Percentiles rank a stretch among this genome's conserved stretches.
Conservation (phyloP, 2,329 filamentous ascomycete genomes). For the Pseudohalonectria lignicola region DNA sequence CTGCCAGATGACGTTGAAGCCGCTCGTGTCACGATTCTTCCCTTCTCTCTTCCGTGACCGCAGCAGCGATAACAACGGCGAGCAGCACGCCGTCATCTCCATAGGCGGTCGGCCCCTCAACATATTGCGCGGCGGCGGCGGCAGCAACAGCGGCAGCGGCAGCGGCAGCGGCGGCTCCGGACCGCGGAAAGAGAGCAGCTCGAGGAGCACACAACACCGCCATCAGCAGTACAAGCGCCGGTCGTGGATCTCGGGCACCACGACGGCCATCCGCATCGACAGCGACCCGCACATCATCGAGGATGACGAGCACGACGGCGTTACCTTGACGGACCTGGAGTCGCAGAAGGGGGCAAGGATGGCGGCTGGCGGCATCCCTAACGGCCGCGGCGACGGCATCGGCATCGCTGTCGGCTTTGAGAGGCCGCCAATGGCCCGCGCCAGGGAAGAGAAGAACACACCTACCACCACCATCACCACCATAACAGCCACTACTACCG, state of each 20-base stretch:
- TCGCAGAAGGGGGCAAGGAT: background rate
- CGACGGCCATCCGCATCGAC: background rate
- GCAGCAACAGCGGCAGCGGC: background rate
- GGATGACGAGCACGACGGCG: background rate
- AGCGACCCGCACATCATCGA: conserved; percentile 2
- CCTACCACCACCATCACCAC: background rate
- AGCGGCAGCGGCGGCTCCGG: background rate
- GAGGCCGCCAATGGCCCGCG: no score
- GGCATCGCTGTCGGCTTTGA: no score
- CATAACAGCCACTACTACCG: background rate
- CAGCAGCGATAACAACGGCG: background rate
- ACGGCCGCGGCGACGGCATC: background rate
- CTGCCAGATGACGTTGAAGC: conserved; percentile 24
- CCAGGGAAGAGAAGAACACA: no score
- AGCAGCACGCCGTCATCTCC: background rate
- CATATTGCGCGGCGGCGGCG: background rate
- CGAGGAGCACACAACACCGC: background rate
- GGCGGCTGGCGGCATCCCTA: background rate
- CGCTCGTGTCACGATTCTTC: conserved; percentile 20
- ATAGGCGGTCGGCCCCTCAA: background rate
- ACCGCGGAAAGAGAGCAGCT: background rate
- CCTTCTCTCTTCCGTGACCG: conserved; percentile 5
- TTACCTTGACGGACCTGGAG: background rate
- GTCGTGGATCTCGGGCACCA: background rate
- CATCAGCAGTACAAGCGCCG: background rate